These are phyloP conservation scores for Penicillium cinerascens DNA, from an alignment of 495 filamentous ascomycete genomes.

Conservation along the genomic window DNA sequence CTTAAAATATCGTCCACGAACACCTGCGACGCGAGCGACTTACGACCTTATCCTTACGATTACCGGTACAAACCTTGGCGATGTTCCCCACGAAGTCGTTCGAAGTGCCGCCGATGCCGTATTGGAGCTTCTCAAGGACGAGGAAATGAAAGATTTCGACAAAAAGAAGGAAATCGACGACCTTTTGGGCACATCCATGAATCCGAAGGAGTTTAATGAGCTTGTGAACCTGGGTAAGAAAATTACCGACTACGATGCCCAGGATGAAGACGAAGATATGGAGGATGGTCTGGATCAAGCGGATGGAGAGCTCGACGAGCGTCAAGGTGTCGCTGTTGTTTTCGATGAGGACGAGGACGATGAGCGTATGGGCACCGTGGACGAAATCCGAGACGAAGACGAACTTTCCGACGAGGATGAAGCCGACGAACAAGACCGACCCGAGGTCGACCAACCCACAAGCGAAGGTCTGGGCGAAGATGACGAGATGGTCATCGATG, in stretches of 20 bases:
- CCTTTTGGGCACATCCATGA: constrained; percentile 75
- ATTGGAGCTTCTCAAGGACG: constrained; percentile 89
- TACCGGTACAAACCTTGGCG: constrained; percentile 82
- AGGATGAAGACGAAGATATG: constrained; percentile 94
- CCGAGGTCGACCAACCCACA: constrained; percentile 49
- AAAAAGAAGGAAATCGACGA: constrained; percentile 98
- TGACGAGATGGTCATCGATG: constrained; percentile 81
- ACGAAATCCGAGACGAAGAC: constrained; percentile 78
- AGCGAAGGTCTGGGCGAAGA: constrained; percentile 45
- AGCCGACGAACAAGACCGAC: constrained; percentile 47
- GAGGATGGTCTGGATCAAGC: constrained; percentile 59
- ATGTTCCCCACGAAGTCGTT: constrained; percentile 88
- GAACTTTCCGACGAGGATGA: constrained; percentile 64
- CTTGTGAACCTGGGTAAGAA: constrained; percentile 96
- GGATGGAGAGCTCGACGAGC: constrained; percentile 79
- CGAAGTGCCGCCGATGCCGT: constrained; percentile 94
- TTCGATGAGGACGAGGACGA: constrained; percentile 95
- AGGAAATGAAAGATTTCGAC: constrained; percentile 94
- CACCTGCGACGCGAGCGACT: constrained; percentile 87
- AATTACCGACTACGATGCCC: constrained; percentile 96
- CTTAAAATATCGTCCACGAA: constrained; percentile 80
- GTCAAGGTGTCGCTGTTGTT: constrained; percentile 94
- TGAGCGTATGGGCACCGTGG: constrained; percentile 65
- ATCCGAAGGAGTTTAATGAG: constrained; percentile 92
- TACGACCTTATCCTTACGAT: constrained; percentile 94